phyloP scores from a whole-genome alignment of 495 filamentous ascomycete genomes.

The Penicillium canariense region DNA sequence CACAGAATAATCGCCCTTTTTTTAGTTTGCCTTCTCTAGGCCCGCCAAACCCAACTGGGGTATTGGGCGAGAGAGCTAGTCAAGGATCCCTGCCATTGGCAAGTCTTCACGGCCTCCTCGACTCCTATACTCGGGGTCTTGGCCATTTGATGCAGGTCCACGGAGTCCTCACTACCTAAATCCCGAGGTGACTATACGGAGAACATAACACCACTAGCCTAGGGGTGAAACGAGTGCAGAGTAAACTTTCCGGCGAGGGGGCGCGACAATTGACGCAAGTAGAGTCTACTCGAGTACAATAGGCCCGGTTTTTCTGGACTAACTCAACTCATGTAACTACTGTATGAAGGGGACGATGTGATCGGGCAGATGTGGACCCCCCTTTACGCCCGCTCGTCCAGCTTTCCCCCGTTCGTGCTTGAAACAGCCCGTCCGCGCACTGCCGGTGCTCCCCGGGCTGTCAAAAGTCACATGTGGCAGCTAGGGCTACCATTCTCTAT shows the following conservation, averaged over 20 bases:
- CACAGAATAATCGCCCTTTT: constrained; percentile 13
- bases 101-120: background rate
- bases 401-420: constrained; percentile 2
- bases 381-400: background rate
- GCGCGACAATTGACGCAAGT: constrained; percentile 10
- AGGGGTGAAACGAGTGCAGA: constrained; percentile 15
- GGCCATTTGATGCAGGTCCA: background rate
- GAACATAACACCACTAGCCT: background rate
- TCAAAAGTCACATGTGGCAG: constrained; percentile 3
- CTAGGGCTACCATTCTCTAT: no score
- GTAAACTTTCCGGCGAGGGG: background rate
- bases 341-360: background rate
- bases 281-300: background rate
- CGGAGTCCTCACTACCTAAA: background rate
- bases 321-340: background rate
- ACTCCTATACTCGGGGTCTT: background rate
- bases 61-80: no score
- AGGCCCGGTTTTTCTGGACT: background rate
- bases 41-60: no score
- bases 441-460: constrained; percentile 8
- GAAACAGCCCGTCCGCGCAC: no score
- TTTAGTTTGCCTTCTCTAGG: no score
- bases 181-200: background rate
- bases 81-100: background rate
- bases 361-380: constrained; percentile 9